These are phyloP conservation scores for Metschnikowia santaceciliae DNA, from an alignment of 805 yeast species.

Conservation along the genomic window DNA sequence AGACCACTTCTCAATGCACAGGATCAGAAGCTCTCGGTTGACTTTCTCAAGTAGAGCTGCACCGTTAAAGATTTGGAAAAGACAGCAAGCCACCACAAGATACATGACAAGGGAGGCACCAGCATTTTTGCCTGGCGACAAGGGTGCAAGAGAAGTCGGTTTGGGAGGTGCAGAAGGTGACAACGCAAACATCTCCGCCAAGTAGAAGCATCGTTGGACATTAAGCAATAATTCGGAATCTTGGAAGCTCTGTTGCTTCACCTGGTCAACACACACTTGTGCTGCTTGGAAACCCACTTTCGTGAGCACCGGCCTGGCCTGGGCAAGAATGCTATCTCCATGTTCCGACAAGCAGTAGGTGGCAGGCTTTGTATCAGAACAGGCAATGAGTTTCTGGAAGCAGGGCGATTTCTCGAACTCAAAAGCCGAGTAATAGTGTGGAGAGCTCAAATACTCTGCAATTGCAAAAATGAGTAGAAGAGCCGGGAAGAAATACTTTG, in stretches of 20 bases:
- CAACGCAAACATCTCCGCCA: constrained; percentile 6
- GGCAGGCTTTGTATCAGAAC: constrained; percentile 9
- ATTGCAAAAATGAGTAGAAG: background rate
- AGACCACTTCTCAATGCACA: background rate
- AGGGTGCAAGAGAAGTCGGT: background rate
- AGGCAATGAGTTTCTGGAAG: constrained; percentile 8
- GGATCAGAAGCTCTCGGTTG: background rate
- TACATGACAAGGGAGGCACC: background rate
- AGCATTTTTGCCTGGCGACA: background rate
- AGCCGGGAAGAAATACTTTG: background rate
- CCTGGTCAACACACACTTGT: constrained; percentile 7
- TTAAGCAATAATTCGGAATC: constrained; percentile 9
- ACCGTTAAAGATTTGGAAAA: background rate
- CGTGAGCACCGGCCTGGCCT: constrained; percentile 5
- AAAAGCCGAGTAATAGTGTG: constrained; percentile 1
- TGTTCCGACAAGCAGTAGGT: constrained; percentile 4
- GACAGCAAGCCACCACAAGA: background rate
- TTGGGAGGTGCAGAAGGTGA: background rate
- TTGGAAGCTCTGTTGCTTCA: constrained; percentile 2
- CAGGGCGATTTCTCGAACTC: constrained; percentile 5
- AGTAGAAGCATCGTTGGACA: constrained; percentile 12
- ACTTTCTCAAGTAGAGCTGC: background rate
- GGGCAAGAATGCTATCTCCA: constrained; percentile 2
- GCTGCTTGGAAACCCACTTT: constrained; percentile 5
- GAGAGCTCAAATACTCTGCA: background rate